Evolutionary conservation across 768 basidiomycete species (phyloP).

Genomic region (Lentinula sp.): DNA sequence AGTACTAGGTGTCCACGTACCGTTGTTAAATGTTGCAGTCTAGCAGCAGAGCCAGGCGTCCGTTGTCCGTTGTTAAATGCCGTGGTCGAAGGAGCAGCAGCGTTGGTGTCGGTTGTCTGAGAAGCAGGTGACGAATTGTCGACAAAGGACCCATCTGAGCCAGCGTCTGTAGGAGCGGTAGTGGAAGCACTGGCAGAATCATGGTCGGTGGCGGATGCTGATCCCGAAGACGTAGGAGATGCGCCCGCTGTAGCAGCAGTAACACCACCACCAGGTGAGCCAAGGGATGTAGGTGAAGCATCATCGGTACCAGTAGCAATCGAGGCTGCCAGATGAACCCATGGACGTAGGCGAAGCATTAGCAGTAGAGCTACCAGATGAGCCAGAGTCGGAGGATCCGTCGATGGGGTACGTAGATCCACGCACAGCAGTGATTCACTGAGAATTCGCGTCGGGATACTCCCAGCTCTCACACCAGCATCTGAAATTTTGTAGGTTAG

Average conservation of each 20-base stretch:
- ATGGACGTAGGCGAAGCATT: background rate
- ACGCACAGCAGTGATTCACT: slow-evolving; percentile 35
- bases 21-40: background rate
- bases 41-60: background rate
- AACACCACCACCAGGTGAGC: background rate
- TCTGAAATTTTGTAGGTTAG: slow-evolving; percentile 7
- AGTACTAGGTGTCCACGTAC: background rate
- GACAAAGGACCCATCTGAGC: background rate
- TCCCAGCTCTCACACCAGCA: slow-evolving; percentile 25
- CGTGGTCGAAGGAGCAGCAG: background rate
- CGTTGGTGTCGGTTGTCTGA: background rate
- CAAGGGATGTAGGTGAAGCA: background rate
- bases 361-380: background rate
- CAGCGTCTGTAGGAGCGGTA: background rate
- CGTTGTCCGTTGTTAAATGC: background rate
- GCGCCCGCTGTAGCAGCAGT: background rate
- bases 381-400: background rate
- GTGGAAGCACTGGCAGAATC: background rate
- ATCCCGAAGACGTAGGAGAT: background rate
- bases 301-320: background rate
- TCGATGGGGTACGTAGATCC: slow-evolving; percentile 19
- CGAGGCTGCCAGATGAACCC: background rate
- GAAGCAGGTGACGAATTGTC: background rate
- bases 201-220: background rate
- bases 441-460: slow-evolving; percentile 33